Percentiles rank a stretch among this genome's conserved stretches.
Conservation (phyloP, 306 rosid species). For the Vigna hirtella region DNA sequence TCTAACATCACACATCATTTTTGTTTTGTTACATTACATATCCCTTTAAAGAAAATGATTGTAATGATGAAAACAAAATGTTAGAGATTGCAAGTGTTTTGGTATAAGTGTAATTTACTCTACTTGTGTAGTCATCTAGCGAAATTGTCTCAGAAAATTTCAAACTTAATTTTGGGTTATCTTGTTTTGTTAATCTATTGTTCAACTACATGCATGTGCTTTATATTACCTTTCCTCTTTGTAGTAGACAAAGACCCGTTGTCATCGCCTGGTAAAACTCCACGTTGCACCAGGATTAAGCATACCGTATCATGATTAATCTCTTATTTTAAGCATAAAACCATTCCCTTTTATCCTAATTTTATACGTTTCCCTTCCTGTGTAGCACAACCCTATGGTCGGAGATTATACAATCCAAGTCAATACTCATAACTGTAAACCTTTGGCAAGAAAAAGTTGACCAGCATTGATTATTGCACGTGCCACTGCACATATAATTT, state of each 20-base stretch:
- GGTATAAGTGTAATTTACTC: too few relatives aligned
- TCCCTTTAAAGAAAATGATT: too few relatives aligned
- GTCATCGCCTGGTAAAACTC: conserved; percentile 27
- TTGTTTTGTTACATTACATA: too few relatives aligned
- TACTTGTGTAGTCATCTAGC: too few relatives aligned
- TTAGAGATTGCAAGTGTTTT: too few relatives aligned
- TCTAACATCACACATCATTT: too few relatives aligned
- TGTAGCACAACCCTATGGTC: conserved; percentile 22
- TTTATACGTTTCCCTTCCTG: conserved; percentile 36
- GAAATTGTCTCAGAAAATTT: not conserved
- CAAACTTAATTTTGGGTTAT: too few relatives aligned
- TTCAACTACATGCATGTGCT: conserved; percentile 2
- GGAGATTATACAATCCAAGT: conserved; percentile 23
- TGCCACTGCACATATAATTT: conserved; percentile 2
- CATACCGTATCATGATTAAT: conserved; percentile 24
- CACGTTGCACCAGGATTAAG: conserved; percentile 36
- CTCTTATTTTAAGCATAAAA: not conserved
- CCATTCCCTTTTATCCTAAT: not conserved
- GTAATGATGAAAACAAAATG: too few relatives aligned
- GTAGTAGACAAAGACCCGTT: conserved; percentile 42
- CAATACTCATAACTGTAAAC: conserved; percentile 1
- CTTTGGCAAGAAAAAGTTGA: not conserved
- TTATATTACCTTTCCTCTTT: conserved; percentile 9
- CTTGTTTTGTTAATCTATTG: not conserved
- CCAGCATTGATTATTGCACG: conserved; percentile 16